Evolutionary conservation across 177 flowering plant genomes (phyloP), one percentile per base, ranked within the genome.

Genomic region (Vitis hybrid): DNA sequence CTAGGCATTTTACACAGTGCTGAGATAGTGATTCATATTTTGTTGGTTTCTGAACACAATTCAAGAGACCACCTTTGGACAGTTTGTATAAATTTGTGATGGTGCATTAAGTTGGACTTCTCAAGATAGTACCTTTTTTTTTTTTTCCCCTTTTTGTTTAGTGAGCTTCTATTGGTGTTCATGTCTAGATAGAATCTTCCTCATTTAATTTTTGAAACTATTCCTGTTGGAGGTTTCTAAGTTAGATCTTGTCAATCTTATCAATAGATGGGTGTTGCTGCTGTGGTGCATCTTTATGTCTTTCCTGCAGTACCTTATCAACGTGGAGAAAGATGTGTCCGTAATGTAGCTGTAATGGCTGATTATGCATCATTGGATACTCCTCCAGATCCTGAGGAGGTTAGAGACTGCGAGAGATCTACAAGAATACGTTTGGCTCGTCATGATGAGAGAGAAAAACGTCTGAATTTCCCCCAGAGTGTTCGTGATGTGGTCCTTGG

Each of bases 341-440:
- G 95, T 74, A 91, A 93, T 86, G 97, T 93, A 4, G 80, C 98
- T 75, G 98, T 95, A 19, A 79, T 95, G 95, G 59, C 87, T 27
- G 97, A 95, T 76, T 95, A 95, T 83, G 99, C 98, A 72, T 84
- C 98, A 51, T 71, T 91, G 60, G 98, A 91, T 69, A 60, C 88
- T 24, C 89, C 92, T 74, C 94, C 89, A 52, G 99, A 95, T 83
- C 96, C 97, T 27, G 98, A 95, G 62, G 99, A 95, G 79, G 97
- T 95, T 69, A 83, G 72, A 68, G 99, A 95, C 71, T 75, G 90
- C 75, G 97, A 85, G 76, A 87, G 87, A 73, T 71, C 75, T 18
- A 88, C 93, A 2, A 87, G 79, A 77, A 60, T 84, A 52, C 83
- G 76, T 51, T 57, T 85, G 68, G 78, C 85, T 76, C 84, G 82